Evolutionary conservation across 2,329 filamentous ascomycete genomes (phyloP), one percentile per base, ranked within the genome.

Genomic region (Pseudonectria foliicola): DNA sequence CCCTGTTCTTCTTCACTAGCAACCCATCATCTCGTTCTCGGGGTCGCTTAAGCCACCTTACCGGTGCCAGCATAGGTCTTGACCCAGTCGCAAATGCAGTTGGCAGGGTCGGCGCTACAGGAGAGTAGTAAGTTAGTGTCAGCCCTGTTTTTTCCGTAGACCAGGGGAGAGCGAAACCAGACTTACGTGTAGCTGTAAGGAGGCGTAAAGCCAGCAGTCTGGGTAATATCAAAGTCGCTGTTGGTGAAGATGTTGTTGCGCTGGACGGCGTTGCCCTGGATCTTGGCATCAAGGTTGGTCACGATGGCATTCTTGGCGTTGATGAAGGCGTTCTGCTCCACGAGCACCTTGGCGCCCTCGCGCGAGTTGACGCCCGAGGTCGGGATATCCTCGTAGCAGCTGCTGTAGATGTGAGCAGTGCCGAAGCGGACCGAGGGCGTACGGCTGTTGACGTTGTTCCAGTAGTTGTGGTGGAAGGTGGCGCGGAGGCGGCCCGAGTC

Each of bases 371-470:
- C 67, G 15, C 67, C 71, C 28, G 67, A 64, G 4, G 53, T 59
- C 2, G 55, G 54, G 12, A 67, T 58, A 35, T 64, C 49, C 45
- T 62, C 55, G 54, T 66, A 72, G 54, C 67, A 71, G 50, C 61
- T 67, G 64, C 75, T 78, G 42, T 50, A 75, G 47, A 79, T 54
- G 50, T 79, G 75, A 3, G 65, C 73, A 12, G 68, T 74, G n/a
- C 75, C 75, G 55, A 78, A 78, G 42, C 74, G 70, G 53, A 77
- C 55, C 10, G 48, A 54, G 10, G 45, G 50, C 3, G 42, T 62
- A 64, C 6, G 75, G 73, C 4, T 60, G 63, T 77, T 75, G 50
- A 77, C 59, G 57, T 77, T 76, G 39, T 54, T 46, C 62, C 64
- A 52, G 62, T 71, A 67, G 64, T 77, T 77, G 59, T 75, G 69